A percentile compares a stretch with the other conserved stretches of the same genome.
Evolutionary conservation across 1,284 basidiomycete species (phyloP).

Genomic region (Cryptococcus neoformans): DNA sequence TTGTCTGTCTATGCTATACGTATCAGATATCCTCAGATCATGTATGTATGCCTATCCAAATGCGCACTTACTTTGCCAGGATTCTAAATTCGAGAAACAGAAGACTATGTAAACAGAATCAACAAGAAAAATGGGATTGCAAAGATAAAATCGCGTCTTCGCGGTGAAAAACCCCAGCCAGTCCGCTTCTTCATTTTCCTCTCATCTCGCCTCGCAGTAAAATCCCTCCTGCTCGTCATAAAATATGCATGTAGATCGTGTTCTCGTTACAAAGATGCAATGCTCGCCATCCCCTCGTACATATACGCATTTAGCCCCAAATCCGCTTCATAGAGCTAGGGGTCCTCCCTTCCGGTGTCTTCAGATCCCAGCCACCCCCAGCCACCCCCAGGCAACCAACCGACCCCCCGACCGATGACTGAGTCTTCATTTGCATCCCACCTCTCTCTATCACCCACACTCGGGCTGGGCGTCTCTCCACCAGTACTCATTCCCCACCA

Average conservation of each 20-base stretch:
- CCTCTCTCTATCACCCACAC: conserved; percentile 2
- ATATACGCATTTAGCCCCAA: conserved; percentile 4
- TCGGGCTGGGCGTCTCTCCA: conserved; percentile 1
- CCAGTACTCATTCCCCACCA: conserved; percentile 30
- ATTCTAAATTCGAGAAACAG: too few relatives aligned
- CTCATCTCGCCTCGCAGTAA: too few relatives aligned
- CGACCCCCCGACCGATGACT: conserved; percentile 3
- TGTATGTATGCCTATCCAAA: too few relatives aligned
- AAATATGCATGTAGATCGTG: background rate
- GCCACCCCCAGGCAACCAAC: conserved; percentile 3
- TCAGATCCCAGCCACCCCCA: conserved; percentile 8
- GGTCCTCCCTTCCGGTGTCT: conserved; percentile 9
- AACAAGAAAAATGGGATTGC: too few relatives aligned
- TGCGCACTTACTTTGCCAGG: too few relatives aligned
- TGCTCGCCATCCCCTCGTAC: background rate
- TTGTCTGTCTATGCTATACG: too few relatives aligned
- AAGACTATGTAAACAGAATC: too few relatives aligned
- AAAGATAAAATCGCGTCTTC: too few relatives aligned
- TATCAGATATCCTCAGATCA: too few relatives aligned
- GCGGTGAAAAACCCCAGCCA: too few relatives aligned
- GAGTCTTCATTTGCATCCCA: conserved; percentile 25
- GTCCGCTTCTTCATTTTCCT: too few relatives aligned
- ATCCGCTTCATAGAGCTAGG: conserved; percentile 4
- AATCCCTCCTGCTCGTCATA: too few relatives aligned
- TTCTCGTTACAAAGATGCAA: background rate